Base-by-base conservation (phyloP, 108 stramenopile genomes). In the Nannochloropsis gaditana region DNA sequence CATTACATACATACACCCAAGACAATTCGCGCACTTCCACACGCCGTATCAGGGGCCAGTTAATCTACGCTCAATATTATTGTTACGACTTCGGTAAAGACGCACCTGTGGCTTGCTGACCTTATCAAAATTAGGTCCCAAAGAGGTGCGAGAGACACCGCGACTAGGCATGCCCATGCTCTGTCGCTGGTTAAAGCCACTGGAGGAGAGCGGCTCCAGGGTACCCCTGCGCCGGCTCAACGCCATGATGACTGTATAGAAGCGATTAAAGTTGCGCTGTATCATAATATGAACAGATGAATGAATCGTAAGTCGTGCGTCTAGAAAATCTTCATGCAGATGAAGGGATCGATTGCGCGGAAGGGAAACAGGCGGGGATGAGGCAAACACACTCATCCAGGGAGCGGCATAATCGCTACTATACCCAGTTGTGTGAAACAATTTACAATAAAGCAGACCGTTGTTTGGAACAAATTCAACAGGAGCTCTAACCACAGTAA, bases 41-140 rank as follows among this genome's bases (percentile, higher is more conserved):
- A 31, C 31, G 31, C 31, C 31, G 31, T 31, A 31, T 31, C 1
- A 31, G 31, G 31, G 31, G 31, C 31, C 31, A 31, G 31, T 31
- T 31, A 31, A 31, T 31, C 31, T 31, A 31, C 31, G 31, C 31
- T 31, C 31, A 31, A 31, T 31, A 31, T 31, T 1, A 31, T 31
- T 31, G 31, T 31, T 0, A 31, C 31, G 31, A 31, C 31, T 31
- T 31, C 31, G 31, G 31, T 31, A 31, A 31, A 73, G 59, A 73
- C 8, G 59, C n/a, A 73, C 59, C 59, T 73, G 59, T 73, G 59
- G 59, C 59, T 73, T 73, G 59, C 19, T n/a, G 2, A n/a, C 19
- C 59, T 73, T 73, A n/a, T 73, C 59, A 73, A 73, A 73, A n/a
- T 73, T 73, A n/a, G 59, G 59, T 73, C 59, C 59, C 59, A 73